Evolutionary conservation across 176 grass and related monocot genomes (phyloP).

Genomic region (Musa schizocarpa): DNA sequence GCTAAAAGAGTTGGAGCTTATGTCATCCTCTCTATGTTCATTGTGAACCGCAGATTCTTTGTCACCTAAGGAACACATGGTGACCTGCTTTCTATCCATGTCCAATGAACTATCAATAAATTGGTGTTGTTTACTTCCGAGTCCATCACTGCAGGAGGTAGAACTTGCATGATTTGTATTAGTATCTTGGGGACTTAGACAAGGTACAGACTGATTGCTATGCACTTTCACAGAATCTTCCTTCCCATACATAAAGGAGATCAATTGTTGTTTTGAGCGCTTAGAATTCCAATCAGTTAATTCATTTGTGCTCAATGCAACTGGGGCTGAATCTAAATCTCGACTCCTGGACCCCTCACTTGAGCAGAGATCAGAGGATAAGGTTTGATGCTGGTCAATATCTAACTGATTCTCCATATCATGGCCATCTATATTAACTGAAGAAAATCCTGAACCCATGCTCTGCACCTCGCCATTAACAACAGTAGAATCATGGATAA

Average conservation of each 20-base stretch:
- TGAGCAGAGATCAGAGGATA: slow-evolving; percentile 11
- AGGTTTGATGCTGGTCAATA: slow-evolving; percentile 25
- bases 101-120: background rate
- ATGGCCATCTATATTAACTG: slow-evolving; percentile 42
- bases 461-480: slow-evolving; percentile 23
- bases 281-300: slow-evolving; percentile 35
- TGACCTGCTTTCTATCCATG: slow-evolving; percentile 18
- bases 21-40: slow-evolving; percentile 21
- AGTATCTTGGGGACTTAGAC: slow-evolving; percentile 15
- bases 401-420: slow-evolving; percentile 21
- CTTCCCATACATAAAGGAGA: slow-evolving; percentile 15
- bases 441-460: slow-evolving; percentile 37
- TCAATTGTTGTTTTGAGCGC: slow-evolving; percentile 17
- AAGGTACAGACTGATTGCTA: slow-evolving; percentile 23
- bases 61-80: slow-evolving; percentile 13
- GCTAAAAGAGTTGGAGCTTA: slow-evolving; percentile 23
- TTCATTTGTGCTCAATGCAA: slow-evolving; percentile 22
- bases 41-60: slow-evolving; percentile 25
- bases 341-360: slow-evolving; percentile 2
- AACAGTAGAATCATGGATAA: slow-evolving; percentile 25
- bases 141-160: slow-evolving; percentile 26
- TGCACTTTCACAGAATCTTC: slow-evolving; percentile 15
- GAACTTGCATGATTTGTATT: background rate
- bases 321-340: slow-evolving; percentile 13
- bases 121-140: slow-evolving; percentile 19